Evolutionary conservation across 2,329 filamentous ascomycete genomes (phyloP), one percentile per base, ranked within the genome.

Genomic region (Cryoendolithus antarcticus): DNA sequence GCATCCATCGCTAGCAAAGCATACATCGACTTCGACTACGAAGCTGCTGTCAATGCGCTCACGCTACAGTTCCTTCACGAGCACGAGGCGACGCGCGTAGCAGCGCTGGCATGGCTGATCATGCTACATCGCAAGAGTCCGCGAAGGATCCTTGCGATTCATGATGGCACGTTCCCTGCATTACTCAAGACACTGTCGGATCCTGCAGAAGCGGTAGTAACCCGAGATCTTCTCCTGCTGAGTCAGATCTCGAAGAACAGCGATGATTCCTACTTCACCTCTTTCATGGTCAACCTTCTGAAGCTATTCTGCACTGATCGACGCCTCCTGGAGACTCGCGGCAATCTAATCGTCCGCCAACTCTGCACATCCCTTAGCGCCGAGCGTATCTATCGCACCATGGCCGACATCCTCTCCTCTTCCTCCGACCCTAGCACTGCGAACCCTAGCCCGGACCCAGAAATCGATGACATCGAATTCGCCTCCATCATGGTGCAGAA

Each of bases 401-500:
- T 98, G 47, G 93, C 91, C 19, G 91, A 98, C 52, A 95, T 91
- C 50, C 82, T 41, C 30, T 36, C 21, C 29, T 36, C 38, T 3
- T 36, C 38, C 31, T 40, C 35, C 19, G 38, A 40, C 29, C 35
- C 38, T 2, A 34, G 37, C 12, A 5, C 15, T 19, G 15, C 15
- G 15, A 19, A 19, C 15, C 15, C 15, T 98, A 7, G 15, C 15
- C 15, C 15, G 5, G 91, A 96, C 60, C 93, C 88, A 56, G 91
- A 98, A 60, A 91, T 96, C 49, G 66, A 72, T 63, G 91, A 98
- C 57, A 77, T 98, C 32, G 93, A 98, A 59, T 98, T 98, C 62
- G 89, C 91, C 10, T 95, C 89, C 57, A 96, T 98, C 52, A 98
- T 98, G 91, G 86, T 98, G 24, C 91, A 98, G 60, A 96, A 96